Base-by-base conservation (phyloP, 2,329 filamentous ascomycete species). In the Torrubiella hemipterigena region DNA sequence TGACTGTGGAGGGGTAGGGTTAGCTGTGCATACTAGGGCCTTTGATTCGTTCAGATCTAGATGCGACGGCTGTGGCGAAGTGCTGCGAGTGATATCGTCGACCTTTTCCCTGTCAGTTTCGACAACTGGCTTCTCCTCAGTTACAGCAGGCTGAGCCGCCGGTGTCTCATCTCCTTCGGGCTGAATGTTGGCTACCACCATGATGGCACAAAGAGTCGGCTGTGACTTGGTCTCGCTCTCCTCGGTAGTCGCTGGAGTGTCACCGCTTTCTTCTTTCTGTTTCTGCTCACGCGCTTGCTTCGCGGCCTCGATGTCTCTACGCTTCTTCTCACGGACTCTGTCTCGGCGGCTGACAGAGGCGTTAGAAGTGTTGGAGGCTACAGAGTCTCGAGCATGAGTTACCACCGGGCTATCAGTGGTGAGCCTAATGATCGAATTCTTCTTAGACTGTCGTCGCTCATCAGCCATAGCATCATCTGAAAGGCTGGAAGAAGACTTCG, bases 291-390 rank as follows among this genome's bases (percentile, higher is more conserved):
- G 48, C 5, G 41, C 41, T 13, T 24, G 39, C 7, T 47, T 42
- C 5, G 49, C 37, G 5, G 52, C 50, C 34, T 61, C 56, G 35
- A 63, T 49, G 20, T 63, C 59, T 12, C 56, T 48, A 31, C 48
- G 47, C 37, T 59, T 61, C 42, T 51, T 52, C 13, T 59, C 54
- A 15, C 51, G 52, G 5, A 62, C 59, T 27, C 47, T 50, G 6
- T 61, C 57, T 13, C 47, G 47, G 12, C 58, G 53, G 25, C 44
- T 57, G 19, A 48, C 43, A 5, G 44, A 33, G 11, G 48, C 49
- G 8, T 25, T 36, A 5, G 39, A 32, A n/a, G 37, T 34, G 6
- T 42, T 35, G 2, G 45, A 41, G 3, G 28, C 32, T n/a, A n/a
- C n/a, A 32, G 40, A 36, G 28, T 29, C 34, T 9, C 33, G 36